Base-by-base conservation (phyloP, 148 eudicot species). In the Silene conica region DNA sequence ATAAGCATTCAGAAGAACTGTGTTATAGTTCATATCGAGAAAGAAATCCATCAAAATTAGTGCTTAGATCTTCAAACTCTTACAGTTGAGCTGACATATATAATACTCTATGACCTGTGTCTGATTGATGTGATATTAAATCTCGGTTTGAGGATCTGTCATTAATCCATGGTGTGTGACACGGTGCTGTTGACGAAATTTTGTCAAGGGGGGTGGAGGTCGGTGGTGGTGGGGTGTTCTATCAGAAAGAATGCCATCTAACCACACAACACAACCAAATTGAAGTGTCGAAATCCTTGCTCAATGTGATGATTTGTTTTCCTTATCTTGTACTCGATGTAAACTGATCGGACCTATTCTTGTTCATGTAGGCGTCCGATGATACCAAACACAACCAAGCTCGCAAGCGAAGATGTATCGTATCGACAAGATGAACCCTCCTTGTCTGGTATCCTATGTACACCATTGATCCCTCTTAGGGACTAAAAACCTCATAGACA, bases 391-490 rank as follows among this genome's bases (percentile, higher is more conserved):
- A 73, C 59, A 50, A 59, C 75, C 76, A 75, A 70, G 74, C 68
- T 69, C 69, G 63, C 14, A 89, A 89, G 80, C 79, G 88, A 70
- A 81, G 80, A 63, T 89, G 93, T 67, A 78, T 84, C 50, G 88
- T 93, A 50, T 73, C 82, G 6, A 80, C 75, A 34, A 81, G 81
- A 76, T 88, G 76, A 77, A 52, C 26, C 63, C 69, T 18, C 15
- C 25, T 58, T 20, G 19, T 67, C 56, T 67, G 46, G 31, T 48
- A 34, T 28, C 25, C 25, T 38, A 60, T 72, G 79, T 76, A 76
- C 63, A 71, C 43, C 79, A 71, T 66, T 52, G 46, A 59, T 71
- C 56, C 19, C 52, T 70, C 9, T 26, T 45, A 46, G 64, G 56
- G 73, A 67, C 21, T 60, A 73, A 26, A 9, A 26, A 11, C 5